Percentiles rank a stretch among this genome's conserved stretches.
Evolutionary conservation across 1,284 basidiomycete genomes (phyloP).

Genomic region (Tetrapyrgos nigripes): DNA sequence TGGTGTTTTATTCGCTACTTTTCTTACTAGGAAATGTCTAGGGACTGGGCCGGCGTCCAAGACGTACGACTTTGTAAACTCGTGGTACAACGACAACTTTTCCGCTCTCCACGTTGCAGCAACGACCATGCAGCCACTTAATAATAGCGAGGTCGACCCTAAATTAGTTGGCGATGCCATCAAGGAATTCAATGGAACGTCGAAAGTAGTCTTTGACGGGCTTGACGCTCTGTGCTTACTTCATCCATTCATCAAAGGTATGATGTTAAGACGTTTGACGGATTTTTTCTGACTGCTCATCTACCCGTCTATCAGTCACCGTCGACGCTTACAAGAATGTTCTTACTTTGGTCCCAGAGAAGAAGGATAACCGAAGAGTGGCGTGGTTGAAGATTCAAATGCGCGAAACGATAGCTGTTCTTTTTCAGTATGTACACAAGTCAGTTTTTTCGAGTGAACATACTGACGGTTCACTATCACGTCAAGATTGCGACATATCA

Average conservation of each 20-base stretch:
- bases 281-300: not conserved
- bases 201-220: slow-evolving; percentile 26
- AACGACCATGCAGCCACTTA: not conserved
- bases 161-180: slow-evolving; percentile 25
- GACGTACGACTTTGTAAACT: slow-evolving; percentile 2
- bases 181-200: slow-evolving; percentile 24
- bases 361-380: slow-evolving; percentile 51
- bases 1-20: too few relatives aligned
- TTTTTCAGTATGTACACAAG: slow-evolving; percentile 22
- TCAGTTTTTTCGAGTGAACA: too few relatives aligned
- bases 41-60: too few relatives aligned
- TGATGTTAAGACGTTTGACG: too few relatives aligned
- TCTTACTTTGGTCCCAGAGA: slow-evolving; percentile 44
- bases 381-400: slow-evolving; percentile 47
- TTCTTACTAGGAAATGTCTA: too few relatives aligned
- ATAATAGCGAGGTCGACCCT: slow-evolving; percentile 1
- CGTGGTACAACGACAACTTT: slow-evolving; percentile 10
- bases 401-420: slow-evolving; percentile 49
- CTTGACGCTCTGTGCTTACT: slow-evolving; percentile 27
- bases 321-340: slow-evolving; percentile 51
- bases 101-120: not conserved
- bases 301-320: slow-evolving; percentile 35
- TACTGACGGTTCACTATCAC: not conserved
- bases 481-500: not conserved
- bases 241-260: slow-evolving; percentile 37